A percentile compares a stretch with the other conserved stretches of the same genome.
Evolutionary conservation across 805 yeast species (phyloP).

Genomic region (Kluyveromyces dobzhanskii): DNA sequence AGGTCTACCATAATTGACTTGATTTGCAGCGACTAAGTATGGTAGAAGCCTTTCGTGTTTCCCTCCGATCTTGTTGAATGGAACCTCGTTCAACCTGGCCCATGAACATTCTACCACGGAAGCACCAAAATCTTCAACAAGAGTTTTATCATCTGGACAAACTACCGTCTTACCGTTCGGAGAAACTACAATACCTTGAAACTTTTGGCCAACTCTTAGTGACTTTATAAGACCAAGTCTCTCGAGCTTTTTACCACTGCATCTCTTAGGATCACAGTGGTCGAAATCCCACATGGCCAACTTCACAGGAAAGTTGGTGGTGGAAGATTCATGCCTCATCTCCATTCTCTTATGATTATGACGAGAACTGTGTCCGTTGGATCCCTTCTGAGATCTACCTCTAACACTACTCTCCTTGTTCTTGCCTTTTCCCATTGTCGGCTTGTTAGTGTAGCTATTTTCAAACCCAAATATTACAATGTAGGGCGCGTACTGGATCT

Average conservation of each 20-base stretch:
- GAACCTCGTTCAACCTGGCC: constrained; percentile 97
- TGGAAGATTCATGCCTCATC: constrained; percentile 22
- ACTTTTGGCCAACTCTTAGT: constrained; percentile 86
- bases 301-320: constrained; percentile 60
- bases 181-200: constrained; percentile 81
- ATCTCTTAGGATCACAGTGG: constrained; percentile 96
- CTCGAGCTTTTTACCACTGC: constrained; percentile 91
- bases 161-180: constrained; percentile 89
- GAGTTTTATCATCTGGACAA: constrained; percentile 73
- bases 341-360: constrained; percentile 40
- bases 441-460: too few species aligned
- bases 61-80: constrained; percentile 89
- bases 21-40: constrained; percentile 90
- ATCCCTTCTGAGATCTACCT: constrained; percentile 31
- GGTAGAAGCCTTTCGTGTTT: constrained; percentile 80
- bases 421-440: constrained; percentile 33
- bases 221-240: constrained; percentile 75
- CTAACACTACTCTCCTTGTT: constrained; percentile 41
- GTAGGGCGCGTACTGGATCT: too few species aligned
- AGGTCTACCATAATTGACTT: constrained; percentile 93
- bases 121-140: constrained; percentile 78
- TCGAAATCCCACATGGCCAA: constrained; percentile 99
- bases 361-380: constrained; percentile 51
- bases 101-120: constrained; percentile 98
- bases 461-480: too few species aligned